Evolutionary conservation across 371 early-diverging fungal species (phyloP), one percentile per base, ranked within the genome.

Genomic region (Apophysomyces elegans): DNA sequence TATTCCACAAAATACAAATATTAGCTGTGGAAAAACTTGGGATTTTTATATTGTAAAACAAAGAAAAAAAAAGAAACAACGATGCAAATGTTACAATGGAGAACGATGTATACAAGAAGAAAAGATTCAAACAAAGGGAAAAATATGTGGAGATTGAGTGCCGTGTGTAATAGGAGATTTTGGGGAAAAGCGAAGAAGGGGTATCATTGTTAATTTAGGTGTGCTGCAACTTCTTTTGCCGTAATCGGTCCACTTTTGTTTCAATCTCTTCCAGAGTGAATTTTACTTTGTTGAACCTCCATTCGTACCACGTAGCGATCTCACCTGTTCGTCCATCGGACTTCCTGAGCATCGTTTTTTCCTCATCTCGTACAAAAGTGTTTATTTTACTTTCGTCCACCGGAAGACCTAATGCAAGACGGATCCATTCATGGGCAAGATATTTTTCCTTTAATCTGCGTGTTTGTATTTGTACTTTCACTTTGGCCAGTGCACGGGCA

Each of bases 1-100:
- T 97, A 97, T 74, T 96, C 96, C 56, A 97, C 98, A 61, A 96
- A 95, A 71, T 95, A 95, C 89, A 93, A 94, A 73, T 97, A 97
- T 67, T 97, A 86, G 21, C 2, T 26, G 32, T 2, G 54, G 11
- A 21, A 50, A 21, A 75, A 47, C 18, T 38, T 12, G 16, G 13
- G 37, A 57, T 32, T 58, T 8, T 56, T 58, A 26, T 13, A 35
- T 32, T 43, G 37, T 37, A 41, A 63, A 56, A 41, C 12, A 56
- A 13, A 21, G 11, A 32, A 32, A 32, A 18, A 18, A 18, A 56
- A 21, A 56, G 8, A 1, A 57, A 32, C 13, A 58, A 58, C 41
- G 11, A 37, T 44, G 54, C 59, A 21, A 43, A 61, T n/a, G 9
- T 21, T 50, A 50, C 54, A 50, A 67, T 14, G 38, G 37, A 50